A percentile compares a stretch with the other conserved stretches of the same genome.
These are phyloP conservation scores for Tetrapisispora arboricola DNA, from an alignment of 805 yeast species.

Conservation along the genomic window DNA sequence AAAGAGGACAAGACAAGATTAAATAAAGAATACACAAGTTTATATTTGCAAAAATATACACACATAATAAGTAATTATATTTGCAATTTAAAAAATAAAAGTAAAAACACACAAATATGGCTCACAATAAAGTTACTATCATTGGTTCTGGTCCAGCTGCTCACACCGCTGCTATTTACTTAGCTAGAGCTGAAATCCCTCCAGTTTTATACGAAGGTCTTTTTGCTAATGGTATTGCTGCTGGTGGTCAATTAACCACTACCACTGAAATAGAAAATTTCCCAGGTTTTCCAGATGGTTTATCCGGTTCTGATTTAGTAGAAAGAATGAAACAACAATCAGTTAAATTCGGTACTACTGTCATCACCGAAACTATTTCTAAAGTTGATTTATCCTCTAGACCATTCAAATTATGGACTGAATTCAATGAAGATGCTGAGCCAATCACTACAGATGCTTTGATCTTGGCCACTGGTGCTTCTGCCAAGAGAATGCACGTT, in stretches of 20 bases:
- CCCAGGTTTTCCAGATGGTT: slow-evolving; percentile 96
- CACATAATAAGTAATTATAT: background rate
- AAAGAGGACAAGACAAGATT: too few species aligned
- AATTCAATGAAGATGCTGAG: slow-evolving; percentile 82
- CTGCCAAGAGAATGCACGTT: slow-evolving; percentile 84
- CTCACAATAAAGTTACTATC: slow-evolving; percentile 75
- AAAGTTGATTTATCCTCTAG: slow-evolving; percentile 78
- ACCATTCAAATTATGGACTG: slow-evolving; percentile 96
- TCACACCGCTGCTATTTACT: slow-evolving; percentile 96
- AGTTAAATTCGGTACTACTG: slow-evolving; percentile 78
- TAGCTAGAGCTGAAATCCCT: slow-evolving; percentile 91
- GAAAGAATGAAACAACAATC: slow-evolving; percentile 90
- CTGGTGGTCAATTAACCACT: slow-evolving; percentile 98
- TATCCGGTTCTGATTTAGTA: slow-evolving; percentile 81
- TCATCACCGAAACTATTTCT: slow-evolving; percentile 89
- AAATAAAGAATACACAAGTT: too few species aligned
- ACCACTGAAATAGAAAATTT: slow-evolving; percentile 97
- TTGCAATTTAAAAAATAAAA: background rate
- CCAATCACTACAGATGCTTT: slow-evolving; percentile 90
- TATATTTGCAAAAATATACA: too few species aligned
- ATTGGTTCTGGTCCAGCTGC: slow-evolving; percentile 99
- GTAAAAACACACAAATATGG: slow-evolving; percentile 1
- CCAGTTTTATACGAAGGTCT: slow-evolving; percentile 93
- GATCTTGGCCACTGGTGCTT: slow-evolving; percentile 93
- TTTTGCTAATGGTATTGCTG: slow-evolving; percentile 94